A percentile compares a stretch with the other conserved stretches of the same genome.
phyloP scores from a whole-genome alignment of 2,329 filamentous ascomycete genomes.

The Zymoseptoria ardabiliae region DNA sequence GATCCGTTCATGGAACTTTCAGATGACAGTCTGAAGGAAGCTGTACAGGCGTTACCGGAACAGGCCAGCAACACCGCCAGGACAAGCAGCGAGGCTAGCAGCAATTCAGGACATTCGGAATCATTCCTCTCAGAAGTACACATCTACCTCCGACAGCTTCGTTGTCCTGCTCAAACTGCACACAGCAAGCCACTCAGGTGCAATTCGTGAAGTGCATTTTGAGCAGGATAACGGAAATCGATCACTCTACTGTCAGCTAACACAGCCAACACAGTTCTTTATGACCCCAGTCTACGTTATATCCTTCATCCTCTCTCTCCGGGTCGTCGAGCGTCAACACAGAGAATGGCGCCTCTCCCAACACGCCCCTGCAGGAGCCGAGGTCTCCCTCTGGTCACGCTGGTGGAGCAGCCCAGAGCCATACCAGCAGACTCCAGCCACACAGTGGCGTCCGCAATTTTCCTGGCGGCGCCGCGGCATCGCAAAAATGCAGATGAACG shows the following conservation, averaged over 20 bases:
- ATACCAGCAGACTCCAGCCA: constrained; percentile 35
- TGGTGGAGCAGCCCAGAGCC: constrained; percentile 35
- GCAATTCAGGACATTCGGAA: constrained; percentile 2
- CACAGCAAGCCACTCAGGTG: too few relatives aligned
- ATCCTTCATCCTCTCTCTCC: constrained; percentile 58
- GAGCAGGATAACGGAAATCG: too few relatives aligned
- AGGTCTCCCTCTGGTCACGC: constrained; percentile 30
- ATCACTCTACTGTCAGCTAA: not conserved
- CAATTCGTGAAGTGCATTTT: too few relatives aligned
- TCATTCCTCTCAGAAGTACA: constrained; percentile 21
- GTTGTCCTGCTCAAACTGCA: not conserved
- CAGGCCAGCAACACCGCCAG: not conserved
- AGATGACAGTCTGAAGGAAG: constrained; percentile 20
- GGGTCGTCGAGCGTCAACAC: constrained; percentile 54
- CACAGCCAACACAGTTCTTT: constrained; percentile 30
- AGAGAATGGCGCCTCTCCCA: constrained; percentile 41
- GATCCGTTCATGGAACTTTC: constrained; percentile 25
- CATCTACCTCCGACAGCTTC: not conserved
- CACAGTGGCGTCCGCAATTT: constrained; percentile 21
- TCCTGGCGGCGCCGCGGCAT: constrained; percentile 45
- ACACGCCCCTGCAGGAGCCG: constrained; percentile 29
- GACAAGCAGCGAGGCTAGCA: constrained; percentile 7
- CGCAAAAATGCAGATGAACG: constrained; percentile 53
- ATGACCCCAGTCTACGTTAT: constrained; percentile 58
- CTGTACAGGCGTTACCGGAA: constrained; percentile 17